These are phyloP conservation scores for Dendrostoma leiphaemia DNA, from an alignment of 2,329 filamentous ascomycete genomes.

Conservation along the genomic window DNA sequence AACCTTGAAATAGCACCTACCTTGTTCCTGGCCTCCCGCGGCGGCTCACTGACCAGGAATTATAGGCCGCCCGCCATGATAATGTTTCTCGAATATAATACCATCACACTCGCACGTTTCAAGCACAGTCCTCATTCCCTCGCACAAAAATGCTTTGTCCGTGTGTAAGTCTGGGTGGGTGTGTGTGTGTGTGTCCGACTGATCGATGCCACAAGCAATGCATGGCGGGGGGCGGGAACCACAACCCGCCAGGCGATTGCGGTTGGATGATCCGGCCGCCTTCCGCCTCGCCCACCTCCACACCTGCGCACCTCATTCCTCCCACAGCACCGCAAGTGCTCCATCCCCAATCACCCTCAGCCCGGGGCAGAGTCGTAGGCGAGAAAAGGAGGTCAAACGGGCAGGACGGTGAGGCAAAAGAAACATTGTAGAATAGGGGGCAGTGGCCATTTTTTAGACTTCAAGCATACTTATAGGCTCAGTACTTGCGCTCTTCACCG, in stretches of 20 bases:
- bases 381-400: neutral
- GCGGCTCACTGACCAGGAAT: no score
- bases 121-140: neutral
- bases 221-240: no score
- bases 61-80: neutral
- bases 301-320: no score
- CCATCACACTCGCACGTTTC: neutral
- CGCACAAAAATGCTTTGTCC: no score
- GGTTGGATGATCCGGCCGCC: neutral
- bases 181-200: no score
- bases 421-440: neutral
- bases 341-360: neutral
- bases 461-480: neutral
- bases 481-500: neutral
- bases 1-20: constrained; percentile 7
- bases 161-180: no score
- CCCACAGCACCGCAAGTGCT: neutral
- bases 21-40: neutral
- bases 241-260: neutral
- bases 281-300: neutral
- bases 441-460: neutral
- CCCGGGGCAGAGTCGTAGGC: neutral
- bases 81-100: neutral
- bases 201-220: neutral
- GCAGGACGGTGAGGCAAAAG: neutral